Evolutionary conservation across 805 yeast species (phyloP).

Genomic region (Starmerella ratchasimensis): DNA sequence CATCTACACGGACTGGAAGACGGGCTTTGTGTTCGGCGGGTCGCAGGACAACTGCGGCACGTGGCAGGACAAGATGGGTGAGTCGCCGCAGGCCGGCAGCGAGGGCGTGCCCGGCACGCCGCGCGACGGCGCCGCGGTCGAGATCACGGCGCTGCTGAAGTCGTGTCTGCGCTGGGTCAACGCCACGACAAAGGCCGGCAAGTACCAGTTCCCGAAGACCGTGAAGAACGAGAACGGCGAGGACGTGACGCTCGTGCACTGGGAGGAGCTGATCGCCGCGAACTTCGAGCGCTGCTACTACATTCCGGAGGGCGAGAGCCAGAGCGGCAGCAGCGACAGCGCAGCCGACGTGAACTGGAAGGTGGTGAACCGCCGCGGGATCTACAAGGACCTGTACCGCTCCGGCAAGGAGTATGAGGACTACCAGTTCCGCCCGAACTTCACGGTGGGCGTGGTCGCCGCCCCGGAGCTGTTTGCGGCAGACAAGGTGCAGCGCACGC

Average conservation of each 20-base stretch:
- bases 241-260: constrained; percentile 42
- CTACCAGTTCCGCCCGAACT: constrained; percentile 84
- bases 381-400: constrained; percentile 73
- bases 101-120: constrained; percentile 97
- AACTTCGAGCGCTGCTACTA: constrained; percentile 73
- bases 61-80: constrained; percentile 99
- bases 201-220: constrained; percentile 38
- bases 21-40: constrained; percentile 84
- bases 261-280: constrained; percentile 57
- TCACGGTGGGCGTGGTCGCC: constrained; percentile 82
- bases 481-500: constrained; percentile 46
- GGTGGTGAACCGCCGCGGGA: constrained; percentile 78
- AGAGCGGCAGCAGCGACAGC: constrained; percentile 34
- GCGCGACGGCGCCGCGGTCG: constrained; percentile 92
- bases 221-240: constrained; percentile 51
- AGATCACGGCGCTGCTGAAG: constrained; percentile 76
- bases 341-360: constrained; percentile 44
- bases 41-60: constrained; percentile 91
- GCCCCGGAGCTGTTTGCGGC: constrained; percentile 82
- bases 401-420: constrained; percentile 86
- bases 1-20: constrained; percentile 71
- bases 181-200: constrained; percentile 38
- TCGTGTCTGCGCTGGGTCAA: constrained; percentile 71
- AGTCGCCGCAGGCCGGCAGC: constrained; percentile 64
- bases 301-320: constrained; percentile 49